These are phyloP conservation scores for Harringtonia aguacate DNA, from an alignment of 2,329 filamentous ascomycete species.

Conservation along the genomic window DNA sequence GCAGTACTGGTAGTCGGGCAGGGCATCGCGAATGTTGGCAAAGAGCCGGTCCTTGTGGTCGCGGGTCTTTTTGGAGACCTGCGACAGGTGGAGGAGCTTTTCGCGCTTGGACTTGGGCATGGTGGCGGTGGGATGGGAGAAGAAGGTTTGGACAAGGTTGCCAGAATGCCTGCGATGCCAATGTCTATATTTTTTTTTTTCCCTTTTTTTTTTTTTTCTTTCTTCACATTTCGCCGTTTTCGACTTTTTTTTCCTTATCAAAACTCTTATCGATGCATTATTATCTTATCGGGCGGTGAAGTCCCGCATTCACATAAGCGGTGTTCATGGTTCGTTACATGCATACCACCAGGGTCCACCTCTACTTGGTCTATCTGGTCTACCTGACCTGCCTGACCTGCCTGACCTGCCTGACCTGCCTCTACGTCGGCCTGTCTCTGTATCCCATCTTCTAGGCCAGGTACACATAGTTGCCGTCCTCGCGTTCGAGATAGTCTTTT, in stretches of 20 bases:
- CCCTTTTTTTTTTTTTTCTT: not conserved
- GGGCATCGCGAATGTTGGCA: conserved; percentile 73
- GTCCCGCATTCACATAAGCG: not conserved
- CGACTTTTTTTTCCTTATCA: not conserved
- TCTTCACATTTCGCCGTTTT: not conserved
- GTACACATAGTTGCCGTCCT: conserved; percentile 61
- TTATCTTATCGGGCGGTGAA: conserved; percentile 14
- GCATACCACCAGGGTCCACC: too few species aligned
- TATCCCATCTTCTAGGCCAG: conserved; percentile 37
- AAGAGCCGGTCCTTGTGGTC: conserved; percentile 89
- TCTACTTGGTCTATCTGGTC: too few species aligned
- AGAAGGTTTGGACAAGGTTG: not conserved
- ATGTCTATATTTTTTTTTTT: not conserved
- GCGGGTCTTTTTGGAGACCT: conserved; percentile 84
- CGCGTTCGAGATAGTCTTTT: conserved; percentile 84
- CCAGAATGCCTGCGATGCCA: too few species aligned
- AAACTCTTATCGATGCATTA: not conserved
- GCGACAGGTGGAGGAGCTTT: conserved; percentile 79
- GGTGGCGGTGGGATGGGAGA: conserved; percentile 14
- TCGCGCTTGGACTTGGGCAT: conserved; percentile 98
- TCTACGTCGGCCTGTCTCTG: too few species aligned
- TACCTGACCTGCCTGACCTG: too few species aligned
- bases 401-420: too few species aligned
- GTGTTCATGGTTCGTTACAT: not conserved
- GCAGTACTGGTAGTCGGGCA: conserved; percentile 79